Percentiles rank a stretch among this genome's conserved stretches.
These are phyloP conservation scores for Iris macrosiphon DNA, from an alignment of 106 monocot genomes.

Conservation along the genomic window DNA sequence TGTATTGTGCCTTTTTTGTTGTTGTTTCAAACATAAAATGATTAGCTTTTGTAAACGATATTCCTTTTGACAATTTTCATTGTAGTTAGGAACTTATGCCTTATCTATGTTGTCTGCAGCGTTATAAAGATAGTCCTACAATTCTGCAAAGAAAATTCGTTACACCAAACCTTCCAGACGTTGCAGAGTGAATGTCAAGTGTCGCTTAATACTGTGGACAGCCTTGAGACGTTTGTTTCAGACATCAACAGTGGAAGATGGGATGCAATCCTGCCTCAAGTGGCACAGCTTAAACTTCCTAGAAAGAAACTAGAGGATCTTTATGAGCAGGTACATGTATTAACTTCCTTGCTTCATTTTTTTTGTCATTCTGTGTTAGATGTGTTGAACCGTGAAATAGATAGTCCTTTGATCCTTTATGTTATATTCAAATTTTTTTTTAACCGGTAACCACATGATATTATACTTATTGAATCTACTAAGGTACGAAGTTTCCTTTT, in stretches of 20 bases:
- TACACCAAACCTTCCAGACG: slow-evolving; percentile 87
- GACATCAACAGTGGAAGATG: slow-evolving; percentile 89
- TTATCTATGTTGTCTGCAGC: no score
- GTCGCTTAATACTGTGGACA: slow-evolving; percentile 90
- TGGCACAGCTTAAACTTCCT: slow-evolving; percentile 88
- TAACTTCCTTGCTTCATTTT: not conserved
- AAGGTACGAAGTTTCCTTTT: not conserved
- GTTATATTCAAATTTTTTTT: slow-evolving; percentile 2
- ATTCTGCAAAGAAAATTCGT: slow-evolving; percentile 93
- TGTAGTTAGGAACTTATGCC: no score
- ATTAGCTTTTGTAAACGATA: no score
- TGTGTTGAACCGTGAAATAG: not conserved
- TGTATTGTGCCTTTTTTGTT: no score
- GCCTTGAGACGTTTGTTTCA: slow-evolving; percentile 73
- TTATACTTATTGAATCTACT: no score
- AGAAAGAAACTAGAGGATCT: slow-evolving; percentile 89
- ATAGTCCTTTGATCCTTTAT: no score
- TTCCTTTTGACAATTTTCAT: no score
- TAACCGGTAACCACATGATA: not conserved
- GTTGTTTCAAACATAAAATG: no score
- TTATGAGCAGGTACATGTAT: slow-evolving; percentile 64
- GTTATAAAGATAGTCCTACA: slow-evolving; percentile 96
- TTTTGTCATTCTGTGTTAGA: not conserved
- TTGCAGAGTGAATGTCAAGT: slow-evolving; percentile 93
- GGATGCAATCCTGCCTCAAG: slow-evolving; percentile 87